A percentile compares a stretch with the other conserved stretches of the same genome.
phyloP scores from a whole-genome alignment of 805 yeast species.

The Starmerella bombicola region DNA sequence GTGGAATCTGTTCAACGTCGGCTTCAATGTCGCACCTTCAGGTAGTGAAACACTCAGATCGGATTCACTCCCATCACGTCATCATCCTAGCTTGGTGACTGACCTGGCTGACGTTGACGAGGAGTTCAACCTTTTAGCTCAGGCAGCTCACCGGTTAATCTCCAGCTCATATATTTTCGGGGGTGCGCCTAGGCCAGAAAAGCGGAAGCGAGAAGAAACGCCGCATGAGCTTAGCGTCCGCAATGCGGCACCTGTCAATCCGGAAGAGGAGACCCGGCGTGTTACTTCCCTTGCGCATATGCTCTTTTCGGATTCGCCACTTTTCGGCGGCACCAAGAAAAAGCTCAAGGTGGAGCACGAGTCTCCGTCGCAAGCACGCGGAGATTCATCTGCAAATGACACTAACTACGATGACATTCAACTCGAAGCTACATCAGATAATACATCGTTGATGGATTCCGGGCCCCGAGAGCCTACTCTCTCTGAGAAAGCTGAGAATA shows the following conservation, averaged over 20 bases:
- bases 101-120: conserved; percentile 3
- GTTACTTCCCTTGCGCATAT: conserved; percentile 1
- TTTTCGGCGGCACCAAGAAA: conserved; percentile 11
- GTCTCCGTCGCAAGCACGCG: neutral
- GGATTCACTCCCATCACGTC: neutral
- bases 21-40: conserved; percentile 16
- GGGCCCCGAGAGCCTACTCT: no score
- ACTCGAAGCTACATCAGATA: neutral
- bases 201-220: neutral
- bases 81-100: neutral
- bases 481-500: neutral
- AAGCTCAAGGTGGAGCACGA: neutral
- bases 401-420: neutral
- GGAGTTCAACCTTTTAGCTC: conserved; percentile 11
- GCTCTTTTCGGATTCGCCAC: conserved; percentile 11
- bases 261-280: neutral
- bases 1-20: conserved; percentile 20
- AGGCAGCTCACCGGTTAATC: conserved; percentile 13
- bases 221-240: neutral
- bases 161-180: conserved; percentile 16
- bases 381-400: neutral
- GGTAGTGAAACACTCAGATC: neutral
- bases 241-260: neutral
- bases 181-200: conserved; percentile 5
- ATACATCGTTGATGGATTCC: neutral